phyloP scores from a whole-genome alignment of 2,329 filamentous ascomycete species.

The Aspergillus sclerotialis region DNA sequence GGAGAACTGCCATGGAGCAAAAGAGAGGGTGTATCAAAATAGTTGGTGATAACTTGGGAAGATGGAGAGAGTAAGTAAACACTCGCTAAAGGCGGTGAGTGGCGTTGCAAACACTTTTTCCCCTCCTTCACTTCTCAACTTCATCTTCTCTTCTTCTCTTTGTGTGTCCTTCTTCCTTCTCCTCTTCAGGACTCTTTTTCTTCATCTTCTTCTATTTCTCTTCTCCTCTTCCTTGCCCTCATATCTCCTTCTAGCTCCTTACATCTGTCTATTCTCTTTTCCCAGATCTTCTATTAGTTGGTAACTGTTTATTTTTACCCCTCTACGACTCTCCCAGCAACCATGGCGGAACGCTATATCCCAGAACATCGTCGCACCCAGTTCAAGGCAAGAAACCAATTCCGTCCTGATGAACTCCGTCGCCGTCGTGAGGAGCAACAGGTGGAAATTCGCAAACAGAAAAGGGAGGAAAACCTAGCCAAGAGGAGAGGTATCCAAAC shows the following conservation, averaged over 20 bases:
- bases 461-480: constrained; percentile 97
- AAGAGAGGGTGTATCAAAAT: not conserved
- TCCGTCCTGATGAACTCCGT: constrained; percentile 98
- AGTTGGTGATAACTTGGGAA: not conserved
- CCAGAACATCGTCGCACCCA: constrained; percentile 98
- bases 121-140: constrained; percentile 14
- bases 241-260: constrained; percentile 13
- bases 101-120: constrained; percentile 13
- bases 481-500: constrained; percentile 92
- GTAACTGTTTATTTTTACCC: constrained; percentile 25
- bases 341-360: constrained; percentile 98
- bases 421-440: constrained; percentile 98
- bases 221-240: constrained; percentile 13
- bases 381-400: constrained; percentile 99
- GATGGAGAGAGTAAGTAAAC: constrained; percentile 12
- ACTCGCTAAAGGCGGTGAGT: constrained; percentile 13
- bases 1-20: constrained; percentile 1
- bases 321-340: constrained; percentile 33
- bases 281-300: constrained; percentile 6
- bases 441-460: constrained; percentile 97
- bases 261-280: constrained; percentile 10
- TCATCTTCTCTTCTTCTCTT: constrained; percentile 12
- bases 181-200: constrained; percentile 1
- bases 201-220: constrained; percentile 6
- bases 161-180: constrained; percentile 6